Evolutionary conservation across 108 stramenopile species (phyloP), one percentile per base, ranked within the genome.

Genomic region (Discostella stelligeroides): DNA sequence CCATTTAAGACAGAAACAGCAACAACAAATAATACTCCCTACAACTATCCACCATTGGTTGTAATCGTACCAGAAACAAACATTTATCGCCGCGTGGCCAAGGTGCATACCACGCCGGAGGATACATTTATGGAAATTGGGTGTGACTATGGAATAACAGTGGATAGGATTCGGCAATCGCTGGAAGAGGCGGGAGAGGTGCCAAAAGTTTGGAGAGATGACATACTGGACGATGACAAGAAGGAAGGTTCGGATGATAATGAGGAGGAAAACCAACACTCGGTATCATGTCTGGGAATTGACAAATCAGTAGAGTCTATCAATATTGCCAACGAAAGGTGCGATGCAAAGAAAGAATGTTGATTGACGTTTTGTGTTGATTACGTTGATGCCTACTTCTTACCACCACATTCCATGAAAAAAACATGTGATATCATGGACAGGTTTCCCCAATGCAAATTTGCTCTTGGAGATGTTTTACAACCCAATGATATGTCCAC

Each of bases 101-200:
- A 68, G 41, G 75, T 85, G 4, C 88, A 92, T 57, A 86, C 86
- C 20, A 64, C 73, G 4, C 58, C 76, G 14, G 68, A 83, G n/a
- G 92, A 92, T 60, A 43, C 70, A 23, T 94, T 94, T 51, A 58
- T 91, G 72, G 88, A 92, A 59, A 86, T 92, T 45, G 91, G 88
- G 10, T 89, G 88, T 65, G 88, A 88, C 72, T 86, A 78, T 60
- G 92, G 92, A 10, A 84, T 86, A 13, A 79, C 80, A 0, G 82
- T 90, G 27, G 82, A 89, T 50, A 75, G 59, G 18, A 67, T 83
- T 12, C 63, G 70, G 37, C 65, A 24, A 66, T 58, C 74, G 10
- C 38, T 80, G 59, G 69, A 64, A 29, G 70, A 69, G 46, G 79
- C 61, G 17, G 79, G 79, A 50, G 79, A 47, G 37, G 62, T 78